Evolutionary conservation across 1,139 yeast genomes (phyloP).

Genomic region (Williopsis jadinii): DNA sequence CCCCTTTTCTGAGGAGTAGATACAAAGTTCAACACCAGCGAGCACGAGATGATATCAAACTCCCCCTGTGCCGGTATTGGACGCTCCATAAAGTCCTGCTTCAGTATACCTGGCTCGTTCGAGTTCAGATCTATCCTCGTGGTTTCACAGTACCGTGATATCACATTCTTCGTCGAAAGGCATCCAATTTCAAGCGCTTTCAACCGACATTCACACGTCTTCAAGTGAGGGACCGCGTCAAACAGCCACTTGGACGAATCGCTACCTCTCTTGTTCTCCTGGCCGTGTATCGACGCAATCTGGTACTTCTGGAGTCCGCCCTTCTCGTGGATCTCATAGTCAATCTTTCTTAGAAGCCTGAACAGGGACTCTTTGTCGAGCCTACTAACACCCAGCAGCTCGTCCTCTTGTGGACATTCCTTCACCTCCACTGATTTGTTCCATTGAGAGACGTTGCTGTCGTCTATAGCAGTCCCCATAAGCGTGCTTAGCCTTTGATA

Average conservation of each 20-base stretch:
- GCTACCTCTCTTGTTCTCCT: slow-evolving; percentile 71
- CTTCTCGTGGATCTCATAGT: slow-evolving; percentile 47
- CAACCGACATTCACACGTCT: slow-evolving; percentile 10
- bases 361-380: slow-evolving; percentile 14
- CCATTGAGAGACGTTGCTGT: slow-evolving; percentile 23
- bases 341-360: slow-evolving; percentile 42
- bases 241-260: slow-evolving; percentile 85
- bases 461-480: slow-evolving; percentile 21
- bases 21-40: slow-evolving; percentile 83
- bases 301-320: slow-evolving; percentile 79
- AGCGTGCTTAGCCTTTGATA: slow-evolving; percentile 24
- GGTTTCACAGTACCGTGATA: slow-evolving; percentile 33
- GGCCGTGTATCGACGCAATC: slow-evolving; percentile 84
- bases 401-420: slow-evolving; percentile 15
- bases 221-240: slow-evolving; percentile 26
- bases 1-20: slow-evolving; percentile 69
- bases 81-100: slow-evolving; percentile 81
- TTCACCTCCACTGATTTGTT: slow-evolving; percentile 7
- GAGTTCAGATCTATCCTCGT: slow-evolving; percentile 77
- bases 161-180: slow-evolving; percentile 57
- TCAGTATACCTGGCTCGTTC: slow-evolving; percentile 59
- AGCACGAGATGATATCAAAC: slow-evolving; percentile 70
- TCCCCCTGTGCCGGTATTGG: slow-evolving; percentile 43
- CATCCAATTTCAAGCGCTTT: slow-evolving; percentile 80
- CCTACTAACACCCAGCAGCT: slow-evolving; percentile 12